A percentile compares a stretch with the other conserved stretches of the same genome.
phyloP scores from a whole-genome alignment of 495 filamentous ascomycete genomes.

The Venustampulla echinocandica region DNA sequence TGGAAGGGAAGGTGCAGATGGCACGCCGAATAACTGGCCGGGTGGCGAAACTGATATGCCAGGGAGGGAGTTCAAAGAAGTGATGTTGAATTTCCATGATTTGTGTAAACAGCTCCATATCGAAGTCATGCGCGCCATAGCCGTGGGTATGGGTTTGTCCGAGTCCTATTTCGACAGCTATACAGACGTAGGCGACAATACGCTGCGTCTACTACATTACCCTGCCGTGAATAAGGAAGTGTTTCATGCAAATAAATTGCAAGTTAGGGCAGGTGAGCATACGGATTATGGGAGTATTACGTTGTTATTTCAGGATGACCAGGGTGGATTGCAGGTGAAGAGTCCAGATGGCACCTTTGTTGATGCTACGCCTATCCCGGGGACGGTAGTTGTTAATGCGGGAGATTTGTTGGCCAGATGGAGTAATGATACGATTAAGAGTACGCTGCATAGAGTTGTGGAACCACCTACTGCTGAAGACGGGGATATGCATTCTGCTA shows the following conservation, averaged over 20 bases:
- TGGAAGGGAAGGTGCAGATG: constrained; percentile 61
- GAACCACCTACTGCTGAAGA: constrained; percentile 46
- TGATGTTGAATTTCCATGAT: constrained; percentile 65
- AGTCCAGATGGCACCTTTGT: constrained; percentile 70
- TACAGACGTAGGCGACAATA: constrained; percentile 72
- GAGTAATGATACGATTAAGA: constrained; percentile 85
- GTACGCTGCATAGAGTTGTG: constrained; percentile 82
- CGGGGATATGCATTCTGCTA: constrained; percentile 43
- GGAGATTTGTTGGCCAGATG: constrained; percentile 83
- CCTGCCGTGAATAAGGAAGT: constrained; percentile 58
- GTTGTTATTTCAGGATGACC: constrained; percentile 76
- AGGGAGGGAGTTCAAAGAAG: constrained; percentile 56
- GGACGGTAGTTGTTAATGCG: constrained; percentile 84
- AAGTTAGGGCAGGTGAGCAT: constrained; percentile 79
- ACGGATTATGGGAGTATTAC: constrained; percentile 87
- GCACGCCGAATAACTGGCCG: constrained; percentile 76
- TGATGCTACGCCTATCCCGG: constrained; percentile 72
- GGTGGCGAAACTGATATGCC: constrained; percentile 43
- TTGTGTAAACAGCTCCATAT: constrained; percentile 67
- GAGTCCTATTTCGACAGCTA: constrained; percentile 70
- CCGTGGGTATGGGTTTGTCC: constrained; percentile 69
- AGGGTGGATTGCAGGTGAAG: constrained; percentile 78
- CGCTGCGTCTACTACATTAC: constrained; percentile 81
- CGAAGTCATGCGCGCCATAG: constrained; percentile 81
- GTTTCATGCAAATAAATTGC: constrained; percentile 57